A percentile compares a stretch with the other conserved stretches of the same genome.
Conservation (phyloP, 768 basidiomycete genomes). For the Leccinum longicurvipes region DNA sequence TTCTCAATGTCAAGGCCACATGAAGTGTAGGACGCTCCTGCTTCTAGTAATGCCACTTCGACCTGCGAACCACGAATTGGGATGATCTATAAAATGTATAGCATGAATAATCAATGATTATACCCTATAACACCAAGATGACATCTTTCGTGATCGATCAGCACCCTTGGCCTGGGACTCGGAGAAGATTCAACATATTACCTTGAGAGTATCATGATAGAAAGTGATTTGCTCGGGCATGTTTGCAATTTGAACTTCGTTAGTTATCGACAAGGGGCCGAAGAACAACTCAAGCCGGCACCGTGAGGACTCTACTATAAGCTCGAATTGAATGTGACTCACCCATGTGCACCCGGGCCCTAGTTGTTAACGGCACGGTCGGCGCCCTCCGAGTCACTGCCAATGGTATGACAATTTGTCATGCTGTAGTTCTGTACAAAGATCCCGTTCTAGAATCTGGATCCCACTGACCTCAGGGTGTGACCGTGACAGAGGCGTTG, state of each 20-base stretch:
- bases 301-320: neutral
- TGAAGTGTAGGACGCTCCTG: slow-evolving; percentile 43
- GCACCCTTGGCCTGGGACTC: neutral
- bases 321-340: neutral
- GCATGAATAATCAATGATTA: slow-evolving; percentile 4
- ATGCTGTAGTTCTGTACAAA: neutral
- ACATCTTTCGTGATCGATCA: slow-evolving; percentile 35
- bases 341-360: no score
- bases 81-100: neutral
- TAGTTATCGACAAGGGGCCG: neutral
- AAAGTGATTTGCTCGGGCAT: slow-evolving; percentile 36
- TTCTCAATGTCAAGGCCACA: slow-evolving; percentile 56
- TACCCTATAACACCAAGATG: slow-evolving; percentile 55
- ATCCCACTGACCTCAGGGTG: no score
- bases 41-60: slow-evolving; percentile 57
- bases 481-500: no score
- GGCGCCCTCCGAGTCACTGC: no score
- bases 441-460: no score
- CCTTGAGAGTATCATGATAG: slow-evolving; percentile 39
- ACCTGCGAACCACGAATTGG: slow-evolving; percentile 31
- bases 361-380: neutral
- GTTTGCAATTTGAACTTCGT: neutral
- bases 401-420: neutral
- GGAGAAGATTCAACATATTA: slow-evolving; percentile 13
- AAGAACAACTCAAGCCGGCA: neutral